phyloP scores from a whole-genome alignment of 2,329 filamentous ascomycete species.

The Coleophoma crateriformis region DNA sequence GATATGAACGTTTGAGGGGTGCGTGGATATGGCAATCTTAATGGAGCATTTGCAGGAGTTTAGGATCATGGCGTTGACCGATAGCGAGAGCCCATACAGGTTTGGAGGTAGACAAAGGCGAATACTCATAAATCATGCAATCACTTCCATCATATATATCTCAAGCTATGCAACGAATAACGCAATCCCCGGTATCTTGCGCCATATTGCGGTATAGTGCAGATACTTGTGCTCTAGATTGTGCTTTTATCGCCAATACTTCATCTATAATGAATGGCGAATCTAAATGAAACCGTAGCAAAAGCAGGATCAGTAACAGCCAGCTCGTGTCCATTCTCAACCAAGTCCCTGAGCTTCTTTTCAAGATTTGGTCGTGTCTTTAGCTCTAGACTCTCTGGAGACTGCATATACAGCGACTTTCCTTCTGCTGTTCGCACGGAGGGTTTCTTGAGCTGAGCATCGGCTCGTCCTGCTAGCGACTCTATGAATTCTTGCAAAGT shows the following conservation, averaged over 20 bases:
- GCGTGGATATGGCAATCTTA: background rate
- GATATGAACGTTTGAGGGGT: conserved; percentile 46
- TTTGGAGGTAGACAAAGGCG: background rate
- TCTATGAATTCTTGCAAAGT: conserved; percentile 84
- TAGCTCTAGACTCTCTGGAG: conserved; percentile 74
- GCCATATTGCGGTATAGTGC: too few relatives aligned
- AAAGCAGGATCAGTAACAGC: conserved; percentile 92
- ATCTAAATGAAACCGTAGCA: conserved; percentile 35
- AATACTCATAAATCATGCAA: too few relatives aligned
- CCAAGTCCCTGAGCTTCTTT: conserved; percentile 71
- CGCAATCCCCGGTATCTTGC: too few relatives aligned
- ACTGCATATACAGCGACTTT: conserved; percentile 87
- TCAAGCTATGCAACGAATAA: too few relatives aligned
- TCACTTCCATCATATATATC: too few relatives aligned
- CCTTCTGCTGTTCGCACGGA: conserved; percentile 70
- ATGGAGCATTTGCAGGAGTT: conserved; percentile 24
- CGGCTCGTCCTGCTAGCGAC: conserved; percentile 73
- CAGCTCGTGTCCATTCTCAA: conserved; percentile 79
- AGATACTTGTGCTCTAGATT: too few relatives aligned
- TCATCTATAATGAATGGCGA: conserved; percentile 10
- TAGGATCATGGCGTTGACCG: conserved; percentile 15
- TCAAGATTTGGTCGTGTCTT: conserved; percentile 77
- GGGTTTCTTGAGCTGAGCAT: conserved; percentile 90
- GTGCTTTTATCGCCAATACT: background rate
- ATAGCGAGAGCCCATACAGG: background rate